phyloP scores from a whole-genome alignment of 495 filamentous ascomycete genomes.

The Penicillium turbatum region DNA sequence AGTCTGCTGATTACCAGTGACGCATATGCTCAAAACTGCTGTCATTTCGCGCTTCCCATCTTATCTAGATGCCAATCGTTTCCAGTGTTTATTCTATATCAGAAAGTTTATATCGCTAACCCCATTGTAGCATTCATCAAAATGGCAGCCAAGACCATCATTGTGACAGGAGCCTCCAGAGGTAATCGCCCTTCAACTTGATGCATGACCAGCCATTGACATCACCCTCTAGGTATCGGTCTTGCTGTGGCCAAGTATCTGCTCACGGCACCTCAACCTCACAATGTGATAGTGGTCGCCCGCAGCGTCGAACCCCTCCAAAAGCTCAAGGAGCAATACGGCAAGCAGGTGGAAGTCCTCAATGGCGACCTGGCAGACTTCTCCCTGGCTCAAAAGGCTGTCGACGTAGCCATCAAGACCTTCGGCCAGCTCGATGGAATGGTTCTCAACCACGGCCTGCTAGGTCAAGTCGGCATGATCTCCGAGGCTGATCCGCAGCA shows the following conservation, averaged over 20 bases:
- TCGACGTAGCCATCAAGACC: conserved; percentile 55
- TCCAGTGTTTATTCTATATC: background rate
- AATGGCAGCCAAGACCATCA: conserved; percentile 52
- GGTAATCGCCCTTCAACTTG: conserved; percentile 32
- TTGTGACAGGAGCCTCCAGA: conserved; percentile 60
- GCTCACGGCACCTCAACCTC: conserved; percentile 50
- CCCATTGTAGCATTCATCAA: conserved; percentile 3
- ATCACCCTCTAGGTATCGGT: conserved; percentile 63
- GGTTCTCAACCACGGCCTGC: conserved; percentile 80
- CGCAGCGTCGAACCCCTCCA: conserved; percentile 64
- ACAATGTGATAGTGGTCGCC: conserved; percentile 74
- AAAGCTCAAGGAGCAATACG: conserved; percentile 59
- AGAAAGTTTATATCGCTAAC: background rate
- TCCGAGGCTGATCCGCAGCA: conserved; percentile 58
- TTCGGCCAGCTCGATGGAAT: conserved; percentile 78
- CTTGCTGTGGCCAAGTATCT: conserved; percentile 71
- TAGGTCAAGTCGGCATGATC: conserved; percentile 74
- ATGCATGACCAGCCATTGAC: background rate
- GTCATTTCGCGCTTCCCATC: background rate
- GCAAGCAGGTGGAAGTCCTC: conserved; percentile 64
- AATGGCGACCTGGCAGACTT: conserved; percentile 70
- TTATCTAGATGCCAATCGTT: no score
- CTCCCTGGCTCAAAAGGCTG: conserved; percentile 55
- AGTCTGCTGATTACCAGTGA: background rate
- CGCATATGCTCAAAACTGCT: background rate